Percentiles rank a stretch among this genome's conserved stretches.
phyloP scores from a whole-genome alignment of 371 early-diverging fungal genomes.

The Choanephora cucurbitarum region DNA sequence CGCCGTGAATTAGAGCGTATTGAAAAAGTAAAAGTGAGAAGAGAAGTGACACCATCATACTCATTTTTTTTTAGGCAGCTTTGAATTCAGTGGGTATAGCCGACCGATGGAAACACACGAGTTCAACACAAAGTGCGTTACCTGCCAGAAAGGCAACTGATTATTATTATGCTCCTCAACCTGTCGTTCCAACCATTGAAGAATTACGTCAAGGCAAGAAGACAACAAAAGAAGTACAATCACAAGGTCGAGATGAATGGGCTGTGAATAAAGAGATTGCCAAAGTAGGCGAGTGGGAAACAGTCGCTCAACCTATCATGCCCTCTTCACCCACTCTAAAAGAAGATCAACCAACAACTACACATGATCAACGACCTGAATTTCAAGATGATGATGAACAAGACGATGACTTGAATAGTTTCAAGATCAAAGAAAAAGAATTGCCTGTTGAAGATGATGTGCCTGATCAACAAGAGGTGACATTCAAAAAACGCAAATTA shows the following conservation, averaged over 20 bases:
- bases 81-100: background rate
- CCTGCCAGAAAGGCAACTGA: background rate
- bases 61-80: conserved; percentile 14
- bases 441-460: conserved; percentile 26
- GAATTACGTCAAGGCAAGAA: conserved; percentile 16
- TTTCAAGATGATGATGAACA: conserved; percentile 54
- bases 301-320: conserved; percentile 17
- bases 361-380: conserved; percentile 38
- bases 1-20: conserved; percentile 62
- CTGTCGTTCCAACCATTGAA: conserved; percentile 28
- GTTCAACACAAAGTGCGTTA: background rate
- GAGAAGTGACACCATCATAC: too few relatives aligned
- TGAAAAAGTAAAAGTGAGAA: conserved; percentile 58
- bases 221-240: background rate
- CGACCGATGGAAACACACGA: background rate
- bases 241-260: conserved; percentile 43
- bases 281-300: conserved; percentile 46
- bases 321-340: conserved; percentile 3
- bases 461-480: conserved; percentile 21
- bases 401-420: conserved; percentile 49
- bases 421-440: conserved; percentile 61
- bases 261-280: conserved; percentile 32
- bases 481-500: conserved; percentile 61
- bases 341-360: conserved; percentile 12
- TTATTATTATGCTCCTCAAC: conserved; percentile 21